Evolutionary conservation across 805 yeast genomes (phyloP).

Genomic region (Candida peoriensis): DNA sequence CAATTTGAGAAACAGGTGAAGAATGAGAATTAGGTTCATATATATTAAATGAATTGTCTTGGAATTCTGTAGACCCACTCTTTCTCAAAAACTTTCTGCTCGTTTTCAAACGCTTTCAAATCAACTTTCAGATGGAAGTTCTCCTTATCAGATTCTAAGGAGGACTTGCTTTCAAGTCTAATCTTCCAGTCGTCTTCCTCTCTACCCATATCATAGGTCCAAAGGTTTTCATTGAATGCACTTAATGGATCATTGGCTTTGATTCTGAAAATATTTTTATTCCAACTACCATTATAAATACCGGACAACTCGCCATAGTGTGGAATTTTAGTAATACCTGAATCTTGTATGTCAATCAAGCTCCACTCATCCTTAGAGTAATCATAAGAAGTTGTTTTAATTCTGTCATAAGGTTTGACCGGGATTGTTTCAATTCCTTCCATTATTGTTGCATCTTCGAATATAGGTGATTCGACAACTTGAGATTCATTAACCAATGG

Average conservation of each 20-base stretch:
- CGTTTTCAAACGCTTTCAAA: slow-evolving; percentile 32
- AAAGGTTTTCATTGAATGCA: slow-evolving; percentile 33
- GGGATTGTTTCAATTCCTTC: slow-evolving; percentile 22
- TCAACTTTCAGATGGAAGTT: slow-evolving; percentile 30
- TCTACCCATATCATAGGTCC: slow-evolving; percentile 39
- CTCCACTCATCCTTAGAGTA: slow-evolving; percentile 18
- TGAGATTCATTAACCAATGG: slow-evolving; percentile 24
- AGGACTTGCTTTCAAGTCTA: slow-evolving; percentile 28
- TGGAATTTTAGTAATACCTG: slow-evolving; percentile 30
- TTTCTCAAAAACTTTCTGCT: slow-evolving; percentile 27
- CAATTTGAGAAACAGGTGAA: slow-evolving; percentile 20
- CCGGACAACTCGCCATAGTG: slow-evolving; percentile 30
- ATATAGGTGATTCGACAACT: slow-evolving; percentile 20
- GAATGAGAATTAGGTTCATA: not conserved
- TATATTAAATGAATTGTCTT: slow-evolving; percentile 28
- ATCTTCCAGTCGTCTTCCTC: slow-evolving; percentile 32
- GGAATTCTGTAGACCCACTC: slow-evolving; percentile 31
- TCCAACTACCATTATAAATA: slow-evolving; percentile 35
- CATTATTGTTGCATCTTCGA: slow-evolving; percentile 28
- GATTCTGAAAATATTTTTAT: slow-evolving; percentile 34
- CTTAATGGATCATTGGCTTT: slow-evolving; percentile 34
- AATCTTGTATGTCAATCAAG: slow-evolving; percentile 26
- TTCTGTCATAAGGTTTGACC: slow-evolving; percentile 20
- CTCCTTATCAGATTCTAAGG: slow-evolving; percentile 27
- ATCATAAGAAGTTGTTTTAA: slow-evolving; percentile 16